Conservation (phyloP, 208 protist genomes). For the Leishmania braziliensis region DNA sequence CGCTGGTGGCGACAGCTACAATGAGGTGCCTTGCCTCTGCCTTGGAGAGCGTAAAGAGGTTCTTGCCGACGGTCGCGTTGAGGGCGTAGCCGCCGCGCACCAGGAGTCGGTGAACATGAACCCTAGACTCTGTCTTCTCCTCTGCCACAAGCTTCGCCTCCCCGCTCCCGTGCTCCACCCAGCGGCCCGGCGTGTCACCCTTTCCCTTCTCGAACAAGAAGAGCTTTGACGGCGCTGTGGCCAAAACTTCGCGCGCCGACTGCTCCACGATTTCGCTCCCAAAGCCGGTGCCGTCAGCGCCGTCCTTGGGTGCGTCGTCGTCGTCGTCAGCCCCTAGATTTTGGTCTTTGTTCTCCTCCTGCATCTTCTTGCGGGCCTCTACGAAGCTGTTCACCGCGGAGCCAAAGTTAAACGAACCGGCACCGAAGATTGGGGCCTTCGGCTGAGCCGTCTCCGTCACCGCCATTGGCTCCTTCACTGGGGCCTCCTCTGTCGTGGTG, state of each 20-base stretch:
- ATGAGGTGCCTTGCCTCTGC: conserved; percentile 57
- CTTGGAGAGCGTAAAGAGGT: conserved; percentile 49
- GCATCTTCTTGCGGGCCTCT: conserved; percentile 65
- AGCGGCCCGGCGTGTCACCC: conserved; percentile 36
- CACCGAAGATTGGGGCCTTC: conserved; percentile 35
- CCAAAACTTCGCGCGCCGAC: conserved; percentile 50
- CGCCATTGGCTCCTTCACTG: conserved; percentile 1
- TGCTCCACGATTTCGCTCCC: conserved; percentile 30
- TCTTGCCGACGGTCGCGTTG: conserved; percentile 55
- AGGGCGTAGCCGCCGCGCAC: conserved; percentile 85
- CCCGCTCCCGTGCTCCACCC: conserved; percentile 70
- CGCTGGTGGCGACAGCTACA: conserved; percentile 42
- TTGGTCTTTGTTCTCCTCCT: conserved; percentile 31
- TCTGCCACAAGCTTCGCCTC: conserved; percentile 68
- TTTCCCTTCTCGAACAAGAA: conserved; percentile 65
- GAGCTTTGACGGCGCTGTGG: conserved; percentile 55
- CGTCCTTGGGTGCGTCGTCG: conserved; percentile 29
- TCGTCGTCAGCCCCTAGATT: conserved; percentile 11
- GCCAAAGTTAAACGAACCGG: conserved; percentile 64
- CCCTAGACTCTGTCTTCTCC: conserved; percentile 24
- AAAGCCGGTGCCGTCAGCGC: conserved; percentile 20
- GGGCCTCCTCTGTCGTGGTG: conserved; percentile 2
- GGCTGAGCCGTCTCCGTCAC: conserved; percentile 8
- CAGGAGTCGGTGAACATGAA: conserved; percentile 62
- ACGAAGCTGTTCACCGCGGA: conserved; percentile 69